Conservation (phyloP, 2,329 filamentous ascomycete genomes). For the Paraphaeosphaeria sporulosa region DNA sequence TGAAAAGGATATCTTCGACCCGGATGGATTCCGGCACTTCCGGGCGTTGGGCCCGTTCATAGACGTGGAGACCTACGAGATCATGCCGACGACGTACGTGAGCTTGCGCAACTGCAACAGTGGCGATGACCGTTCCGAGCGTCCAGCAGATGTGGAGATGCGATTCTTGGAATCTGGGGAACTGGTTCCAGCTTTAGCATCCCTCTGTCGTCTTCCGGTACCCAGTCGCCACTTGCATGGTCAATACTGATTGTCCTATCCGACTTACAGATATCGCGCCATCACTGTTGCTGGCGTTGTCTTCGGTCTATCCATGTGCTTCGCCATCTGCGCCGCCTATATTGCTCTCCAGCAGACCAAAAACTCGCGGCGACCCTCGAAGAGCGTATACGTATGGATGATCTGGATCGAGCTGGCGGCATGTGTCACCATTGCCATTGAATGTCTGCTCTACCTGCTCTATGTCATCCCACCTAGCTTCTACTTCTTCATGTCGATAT, state of each 20-base stretch:
- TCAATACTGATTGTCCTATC: neutral
- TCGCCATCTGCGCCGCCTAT: slow-evolving; percentile 38
- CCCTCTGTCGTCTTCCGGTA: neutral
- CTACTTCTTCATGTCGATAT: slow-evolving; percentile 39
- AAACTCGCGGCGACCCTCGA: slow-evolving; percentile 26
- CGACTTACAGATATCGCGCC: slow-evolving; percentile 20
- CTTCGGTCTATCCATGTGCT: slow-evolving; percentile 29
- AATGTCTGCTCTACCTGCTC: slow-evolving; percentile 44
- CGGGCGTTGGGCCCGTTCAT: slow-evolving; percentile 7
- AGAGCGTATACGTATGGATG: slow-evolving; percentile 55
- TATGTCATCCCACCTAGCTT: slow-evolving; percentile 43
- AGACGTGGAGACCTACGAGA: neutral
- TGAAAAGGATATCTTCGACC: neutral
- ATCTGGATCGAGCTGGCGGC: slow-evolving; percentile 57
- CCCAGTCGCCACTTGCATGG: neutral
- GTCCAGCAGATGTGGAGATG: neutral
- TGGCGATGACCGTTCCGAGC: neutral
- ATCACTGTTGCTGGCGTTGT: slow-evolving; percentile 29
- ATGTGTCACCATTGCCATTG: slow-evolving; percentile 51
- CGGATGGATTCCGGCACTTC: neutral
- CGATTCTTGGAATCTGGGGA: neutral
- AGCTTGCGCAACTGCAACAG: neutral
- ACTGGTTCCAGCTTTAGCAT: neutral
- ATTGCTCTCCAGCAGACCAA: slow-evolving; percentile 36
- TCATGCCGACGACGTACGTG: neutral